A percentile compares a stretch with the other conserved stretches of the same genome.
These are phyloP conservation scores for Aristolochia fimbriata DNA, from an alignment of 164 flowering plant genomes.

Conservation along the genomic window DNA sequence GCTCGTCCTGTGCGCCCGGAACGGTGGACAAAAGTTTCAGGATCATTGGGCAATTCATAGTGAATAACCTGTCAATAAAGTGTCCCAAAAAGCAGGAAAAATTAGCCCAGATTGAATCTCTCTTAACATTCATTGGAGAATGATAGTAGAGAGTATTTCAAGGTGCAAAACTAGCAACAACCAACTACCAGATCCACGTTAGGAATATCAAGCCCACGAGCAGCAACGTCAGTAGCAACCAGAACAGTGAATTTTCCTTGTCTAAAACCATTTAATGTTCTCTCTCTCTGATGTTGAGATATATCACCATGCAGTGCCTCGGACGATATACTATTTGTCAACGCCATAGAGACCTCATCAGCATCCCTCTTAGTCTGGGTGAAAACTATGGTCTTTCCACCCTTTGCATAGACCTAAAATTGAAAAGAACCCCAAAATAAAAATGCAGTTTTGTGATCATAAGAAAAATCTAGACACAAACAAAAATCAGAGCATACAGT, in stretches of 20 bases:
- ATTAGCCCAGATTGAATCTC: too few relatives aligned
- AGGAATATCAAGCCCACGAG: slow-evolving; percentile 98
- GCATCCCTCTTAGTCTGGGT: slow-evolving; percentile 97
- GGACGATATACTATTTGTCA: slow-evolving; percentile 71
- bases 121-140: neutral
- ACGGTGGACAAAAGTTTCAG: slow-evolving; percentile 98
- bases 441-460: neutral
- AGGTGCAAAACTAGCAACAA: neutral
- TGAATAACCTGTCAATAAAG: slow-evolving; percentile 61
- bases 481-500: slow-evolving; percentile 35
- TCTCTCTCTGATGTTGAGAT: slow-evolving; percentile 96
- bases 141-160: neutral
- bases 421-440: neutral
- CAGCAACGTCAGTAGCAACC: slow-evolving; percentile 98
- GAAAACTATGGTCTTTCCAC: slow-evolving; percentile 96
- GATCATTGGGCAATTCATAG: slow-evolving; percentile 94
- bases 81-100: neutral
- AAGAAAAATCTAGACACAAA: too few relatives aligned
- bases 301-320: slow-evolving; percentile 99
- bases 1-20: slow-evolving; percentile 99
- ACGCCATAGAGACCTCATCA: slow-evolving; percentile 84
- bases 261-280: slow-evolving; percentile 88
- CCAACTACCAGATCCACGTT: slow-evolving; percentile 85
- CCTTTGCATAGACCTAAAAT: slow-evolving; percentile 90
- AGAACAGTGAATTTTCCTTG: slow-evolving; percentile 95